Evolutionary conservation across 306 rosid genomes (phyloP).

Genomic region (Quercus rubra): DNA sequence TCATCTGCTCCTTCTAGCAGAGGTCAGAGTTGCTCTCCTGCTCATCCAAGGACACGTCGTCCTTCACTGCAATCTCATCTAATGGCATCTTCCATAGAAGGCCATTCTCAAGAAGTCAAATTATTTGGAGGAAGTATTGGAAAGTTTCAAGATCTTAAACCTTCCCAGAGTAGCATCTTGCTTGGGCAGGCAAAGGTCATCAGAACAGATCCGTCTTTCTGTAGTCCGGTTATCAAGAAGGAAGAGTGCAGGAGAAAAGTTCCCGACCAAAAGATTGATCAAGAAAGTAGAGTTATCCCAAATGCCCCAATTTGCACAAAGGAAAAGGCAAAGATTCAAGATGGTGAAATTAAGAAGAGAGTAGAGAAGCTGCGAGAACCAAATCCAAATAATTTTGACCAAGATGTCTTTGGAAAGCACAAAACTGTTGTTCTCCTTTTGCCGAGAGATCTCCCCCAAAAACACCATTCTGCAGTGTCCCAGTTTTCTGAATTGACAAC

Average conservation of each 20-base stretch:
- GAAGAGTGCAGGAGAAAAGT: conserved; percentile 34
- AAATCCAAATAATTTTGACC: conserved; percentile 23
- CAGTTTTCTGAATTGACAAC: conserved; percentile 33
- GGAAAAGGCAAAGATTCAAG: conserved; percentile 28
- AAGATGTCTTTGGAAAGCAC: conserved; percentile 31
- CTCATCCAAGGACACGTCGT: conserved; percentile 35
- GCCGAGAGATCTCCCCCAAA: conserved; percentile 39
- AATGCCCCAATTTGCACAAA: conserved; percentile 9
- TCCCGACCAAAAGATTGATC: conserved; percentile 23
- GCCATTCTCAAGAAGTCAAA: conserved; percentile 31
- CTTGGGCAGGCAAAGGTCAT: conserved; percentile 31
- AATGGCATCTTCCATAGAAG: conserved; percentile 33
- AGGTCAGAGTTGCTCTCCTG: conserved; percentile 52
- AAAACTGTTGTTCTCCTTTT: conserved; percentile 53
- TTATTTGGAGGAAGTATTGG: conserved; percentile 31
- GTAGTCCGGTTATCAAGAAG: conserved; percentile 25
- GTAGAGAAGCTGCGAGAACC: conserved; percentile 33
- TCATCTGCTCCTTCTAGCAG: conserved; percentile 50
- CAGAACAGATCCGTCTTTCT: conserved; percentile 29
- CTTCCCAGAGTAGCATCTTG: conserved; percentile 18
- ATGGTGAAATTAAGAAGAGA: conserved; percentile 34
- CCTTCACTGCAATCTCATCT: conserved; percentile 57
- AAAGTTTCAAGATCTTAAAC: conserved; percentile 34
- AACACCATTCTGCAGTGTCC: conserved; percentile 32
- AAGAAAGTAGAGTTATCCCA: conserved; percentile 29